Evolutionary conservation across 2,329 filamentous ascomycete species (phyloP).

Genomic region (Fusarium continuum): DNA sequence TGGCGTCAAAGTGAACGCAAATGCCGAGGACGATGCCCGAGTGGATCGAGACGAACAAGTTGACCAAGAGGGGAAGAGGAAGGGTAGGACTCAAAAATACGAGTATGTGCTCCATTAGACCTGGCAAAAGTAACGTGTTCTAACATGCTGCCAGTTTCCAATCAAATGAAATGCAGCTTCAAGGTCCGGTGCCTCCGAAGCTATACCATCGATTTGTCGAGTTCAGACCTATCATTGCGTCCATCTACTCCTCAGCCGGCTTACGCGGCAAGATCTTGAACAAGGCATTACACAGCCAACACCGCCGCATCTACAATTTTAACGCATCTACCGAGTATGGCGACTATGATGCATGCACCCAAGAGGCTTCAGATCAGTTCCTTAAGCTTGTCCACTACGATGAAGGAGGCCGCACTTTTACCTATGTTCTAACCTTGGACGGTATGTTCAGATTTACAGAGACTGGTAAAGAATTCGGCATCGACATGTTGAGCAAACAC

Average conservation of each 20-base stretch:
- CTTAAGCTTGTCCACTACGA: slow-evolving; percentile 88
- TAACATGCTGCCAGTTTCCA: slow-evolving; percentile 72
- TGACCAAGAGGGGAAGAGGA: slow-evolving; percentile 47
- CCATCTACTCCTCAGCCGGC: slow-evolving; percentile 84
- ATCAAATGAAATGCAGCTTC: slow-evolving; percentile 88
- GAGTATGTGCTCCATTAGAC: slow-evolving; percentile 64
- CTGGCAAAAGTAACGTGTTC: background rate
- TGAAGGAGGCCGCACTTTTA: slow-evolving; percentile 86
- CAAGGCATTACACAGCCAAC: slow-evolving; percentile 88
- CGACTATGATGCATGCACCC: slow-evolving; percentile 69
- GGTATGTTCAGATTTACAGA: slow-evolving; percentile 90
- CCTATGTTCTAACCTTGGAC: slow-evolving; percentile 90
- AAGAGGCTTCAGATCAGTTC: slow-evolving; percentile 80
- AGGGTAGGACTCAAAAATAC: slow-evolving; percentile 73
- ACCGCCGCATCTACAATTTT: slow-evolving; percentile 88
- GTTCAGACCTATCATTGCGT: slow-evolving; percentile 87
- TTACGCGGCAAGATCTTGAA: slow-evolving; percentile 83
- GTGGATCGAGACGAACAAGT: slow-evolving; percentile 36
- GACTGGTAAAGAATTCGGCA: slow-evolving; percentile 93
- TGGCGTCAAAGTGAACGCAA: slow-evolving; percentile 73
- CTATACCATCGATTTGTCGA: slow-evolving; percentile 94
- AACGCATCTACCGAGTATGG: slow-evolving; percentile 80
- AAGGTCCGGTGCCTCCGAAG: slow-evolving; percentile 79
- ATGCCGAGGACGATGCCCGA: slow-evolving; percentile 59
- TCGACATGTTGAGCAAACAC: slow-evolving; percentile 93